Evolutionary conservation across 768 basidiomycete species (phyloP), one percentile per base, ranked within the genome.

Genomic region (Tremella fuciformis): DNA sequence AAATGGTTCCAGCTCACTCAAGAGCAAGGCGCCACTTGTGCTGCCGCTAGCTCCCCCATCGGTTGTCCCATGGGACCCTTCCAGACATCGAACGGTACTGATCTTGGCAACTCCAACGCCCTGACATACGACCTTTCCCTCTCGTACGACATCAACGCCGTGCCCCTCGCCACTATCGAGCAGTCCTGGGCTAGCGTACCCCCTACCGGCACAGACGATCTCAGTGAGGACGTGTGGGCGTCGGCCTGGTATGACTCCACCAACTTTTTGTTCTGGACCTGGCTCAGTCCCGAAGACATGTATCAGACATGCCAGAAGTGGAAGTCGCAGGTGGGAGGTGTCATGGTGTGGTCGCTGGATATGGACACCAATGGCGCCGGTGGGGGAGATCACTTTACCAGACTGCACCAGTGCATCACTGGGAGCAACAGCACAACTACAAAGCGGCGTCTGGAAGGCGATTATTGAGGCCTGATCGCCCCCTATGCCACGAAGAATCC

Each of bases 261-360:
- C 3, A 49, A 46, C 29, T 53, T 55, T 4, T 38, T 58, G 9
- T 73, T 69, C 40, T 73, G 63, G 68, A 64, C 68, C 13, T 73
- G 71, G 71, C 39, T 62, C 1, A 60, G 50, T 4, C 21, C 59
- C 4, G 42, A 37, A 2, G 62, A 73, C 48, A 62, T 64, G 39
- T 8, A 42, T 7, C 24, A n/a, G 18, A 50, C 62, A 21, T 73
- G 71, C 34, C 16, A 56, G 40, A 46, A 58, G 21, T 58, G 50
- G 19, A 59, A 59, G 46, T 22, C 22, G 11, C 24, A 70, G 29
- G 66, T 64, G 0, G 68, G 66, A 0, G 71, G 71, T 8, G 51
- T 67, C 51, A 54, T 69, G 55, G 48, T 60, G 13, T 73, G 71
- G 71, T 58, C 57, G 29, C n/a, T 58, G 9, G 62, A 63, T 39